Base-by-base conservation (phyloP, 2,329 filamentous ascomycete species). In the Phyllosticta ampelicida region DNA sequence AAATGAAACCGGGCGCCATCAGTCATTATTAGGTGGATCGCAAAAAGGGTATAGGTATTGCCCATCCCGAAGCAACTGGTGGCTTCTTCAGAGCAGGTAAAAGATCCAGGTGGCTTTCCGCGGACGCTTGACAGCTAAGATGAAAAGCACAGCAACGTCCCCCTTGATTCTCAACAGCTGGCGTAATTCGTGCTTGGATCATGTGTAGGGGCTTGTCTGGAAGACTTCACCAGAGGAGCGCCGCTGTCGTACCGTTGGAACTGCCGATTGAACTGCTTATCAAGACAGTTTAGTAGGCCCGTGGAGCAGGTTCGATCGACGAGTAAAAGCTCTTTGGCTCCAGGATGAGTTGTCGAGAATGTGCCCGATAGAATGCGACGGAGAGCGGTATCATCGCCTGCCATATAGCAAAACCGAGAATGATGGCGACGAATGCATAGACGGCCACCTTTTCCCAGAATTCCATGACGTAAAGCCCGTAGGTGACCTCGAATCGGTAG, bases 401-500 rank as follows among this genome's bases (percentile, higher is more conserved):
- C 53, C 49, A 59, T 9, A 59, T 18, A 1, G 49, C 29, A 16
- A 59, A 59, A 8, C 28, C 29, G 2, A 59, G 8, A 16, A 9
- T 26, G 13, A 55, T 48, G 13, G 19, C 52, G 28, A 62, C 19
- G 1, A 62, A 30, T 4, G 20, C 44, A n/a, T 62, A 60, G 48
- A 62, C 48, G 5, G 51, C 36, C 6, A 48, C 9, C 55, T 59
- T 62, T 19, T 61, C 60, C 53, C 54, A 52, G 8, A 56, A 30
- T 2, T 58, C 55, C 60, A 62, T 60, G 29, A 62, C 59, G 50
- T 60, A 62, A 19, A 56, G 55, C 30, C 59, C 59, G 60, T 71
- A 71, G 2, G 65, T 65, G 26, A 72, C 67, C 56, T 74, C 72
- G 64, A 74, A 73, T 23, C 72, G 68, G 64, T 71, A 73, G 19